Evolutionary conservation across 108 stramenopile genomes (phyloP).

Genomic region (Cyclotella distinguenda): DNA sequence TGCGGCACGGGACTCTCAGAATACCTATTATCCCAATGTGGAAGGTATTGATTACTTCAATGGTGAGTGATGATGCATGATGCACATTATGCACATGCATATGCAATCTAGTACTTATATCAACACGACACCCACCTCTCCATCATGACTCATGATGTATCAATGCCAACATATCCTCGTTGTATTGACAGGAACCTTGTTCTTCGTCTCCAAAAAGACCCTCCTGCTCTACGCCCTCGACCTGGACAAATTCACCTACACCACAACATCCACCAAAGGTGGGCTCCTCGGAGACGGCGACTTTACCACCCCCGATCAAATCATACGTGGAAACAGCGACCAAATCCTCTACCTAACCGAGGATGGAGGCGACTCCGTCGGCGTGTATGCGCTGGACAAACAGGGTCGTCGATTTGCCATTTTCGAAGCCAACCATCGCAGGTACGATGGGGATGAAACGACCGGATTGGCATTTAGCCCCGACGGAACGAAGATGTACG

Average conservation of each 20-base stretch:
- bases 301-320: conserved; percentile 61
- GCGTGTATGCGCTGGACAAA: conserved; percentile 40
- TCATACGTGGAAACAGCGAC: conserved; percentile 26
- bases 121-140: neutral
- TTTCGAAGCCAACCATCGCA: conserved; percentile 29
- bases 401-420: conserved; percentile 29
- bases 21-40: conserved; percentile 27
- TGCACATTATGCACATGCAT: neutral
- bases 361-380: conserved; percentile 55
- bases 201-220: conserved; percentile 49
- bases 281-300: conserved; percentile 20
- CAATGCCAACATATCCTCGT: too few relatives aligned
- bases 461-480: conserved; percentile 73
- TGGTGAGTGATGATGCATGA: conserved; percentile 4
- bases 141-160: too few relatives aligned
- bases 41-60: conserved; percentile 56
- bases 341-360: conserved; percentile 61
- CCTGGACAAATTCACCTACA: conserved; percentile 33
- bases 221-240: conserved; percentile 40
- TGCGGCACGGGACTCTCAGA: conserved; percentile 8
- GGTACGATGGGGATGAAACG: conserved; percentile 49
- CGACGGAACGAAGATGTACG: conserved; percentile 46
- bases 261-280: conserved; percentile 12
- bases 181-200: conserved; percentile 36
- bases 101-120: neutral